These are phyloP conservation scores for Eimeria maxima DNA, from an alignment of 169 alveolate genomes.

Conservation along the genomic window DNA sequence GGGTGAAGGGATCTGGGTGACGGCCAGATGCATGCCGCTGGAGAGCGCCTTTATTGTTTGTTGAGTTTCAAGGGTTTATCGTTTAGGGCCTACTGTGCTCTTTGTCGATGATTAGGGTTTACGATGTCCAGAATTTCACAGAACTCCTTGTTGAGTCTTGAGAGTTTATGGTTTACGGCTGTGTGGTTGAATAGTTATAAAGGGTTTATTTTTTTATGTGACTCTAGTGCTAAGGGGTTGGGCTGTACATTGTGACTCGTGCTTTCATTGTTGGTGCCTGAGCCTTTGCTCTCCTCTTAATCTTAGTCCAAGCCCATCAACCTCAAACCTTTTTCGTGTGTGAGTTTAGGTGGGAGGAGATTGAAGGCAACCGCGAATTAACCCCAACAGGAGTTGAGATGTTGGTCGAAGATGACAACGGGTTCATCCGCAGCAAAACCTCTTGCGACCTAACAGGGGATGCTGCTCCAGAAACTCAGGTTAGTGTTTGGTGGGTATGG, in stretches of 20 bases:
- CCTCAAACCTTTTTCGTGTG: background rate
- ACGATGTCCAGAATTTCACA: background rate
- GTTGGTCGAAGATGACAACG: conserved; percentile 82
- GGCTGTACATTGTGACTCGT: background rate
- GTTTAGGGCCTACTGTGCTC: no score
- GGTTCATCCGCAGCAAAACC: conserved; percentile 57
- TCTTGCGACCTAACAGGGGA: background rate
- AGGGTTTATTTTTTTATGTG: background rate
- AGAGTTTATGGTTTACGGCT: no score
- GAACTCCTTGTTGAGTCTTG: background rate
- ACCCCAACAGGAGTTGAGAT: conserved; percentile 79
- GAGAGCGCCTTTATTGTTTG: no score
- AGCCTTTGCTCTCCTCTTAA: background rate
- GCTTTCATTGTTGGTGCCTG: background rate
- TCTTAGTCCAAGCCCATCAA: background rate
- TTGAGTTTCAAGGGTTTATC: no score
- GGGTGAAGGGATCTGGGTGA: background rate
- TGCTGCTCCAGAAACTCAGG: background rate
- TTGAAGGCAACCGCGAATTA: conserved; percentile 78
- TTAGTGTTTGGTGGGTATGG: background rate
- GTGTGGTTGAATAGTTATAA: no score
- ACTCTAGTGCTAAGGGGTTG: background rate
- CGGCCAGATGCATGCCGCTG: background rate
- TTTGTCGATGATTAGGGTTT: no score
- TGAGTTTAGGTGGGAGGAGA: conserved; percentile 77